Base-by-base conservation (phyloP, 2,329 filamentous ascomycete genomes). In the Pyricularia grisea region DNA sequence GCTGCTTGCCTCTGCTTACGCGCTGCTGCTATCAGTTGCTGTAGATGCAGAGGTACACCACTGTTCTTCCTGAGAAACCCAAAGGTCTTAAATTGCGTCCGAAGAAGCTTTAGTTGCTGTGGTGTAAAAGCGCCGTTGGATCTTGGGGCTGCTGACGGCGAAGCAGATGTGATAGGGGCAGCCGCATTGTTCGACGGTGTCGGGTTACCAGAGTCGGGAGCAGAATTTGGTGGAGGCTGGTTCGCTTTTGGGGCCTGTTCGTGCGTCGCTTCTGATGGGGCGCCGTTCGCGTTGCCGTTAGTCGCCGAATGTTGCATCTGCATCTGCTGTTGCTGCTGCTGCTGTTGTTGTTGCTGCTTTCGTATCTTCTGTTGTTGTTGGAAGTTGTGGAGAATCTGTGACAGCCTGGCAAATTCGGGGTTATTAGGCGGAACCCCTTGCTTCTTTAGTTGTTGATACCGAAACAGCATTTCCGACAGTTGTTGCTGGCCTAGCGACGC, bases 61-160 rank as follows among this genome's bases (percentile, higher is more conserved):
- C 91, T 84, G 73, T 97, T 97, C 79, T 95, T 96, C 5, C 92
- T 90, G 4, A 99, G 84, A 73, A 93, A 85, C 79, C 96, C 96
- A 80, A 97, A 98, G 0, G 94, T 94, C 74, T 90, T 85, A 67
- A 98, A 97, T 77, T 99, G 95, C 72, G 92, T 90, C 70, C 92
- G 86, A 11, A 99, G 82, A 63, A 92, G 87, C 28, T 86, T 84
- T 65, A 97, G 82, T 77, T 99, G 95, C 69, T 95, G 91, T 28
- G 87, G 85, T 14, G 89, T 90, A 77, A 97, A 94, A 71, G 88
- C 88, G 67, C 85, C 84, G 27, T 78, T 79, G n/a, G 79, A 74
- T 42, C 68, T 69, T 73, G 67, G 73, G 71, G 67, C 73, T 70
- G 71, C 74, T 73, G 65, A 77, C 66, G 71, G 76, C 71, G 67